Percentiles rank a stretch among this genome's conserved stretches.
These are phyloP conservation scores for Alternaria sp. DNA, from an alignment of 2,329 filamentous ascomycete species.

Conservation along the genomic window DNA sequence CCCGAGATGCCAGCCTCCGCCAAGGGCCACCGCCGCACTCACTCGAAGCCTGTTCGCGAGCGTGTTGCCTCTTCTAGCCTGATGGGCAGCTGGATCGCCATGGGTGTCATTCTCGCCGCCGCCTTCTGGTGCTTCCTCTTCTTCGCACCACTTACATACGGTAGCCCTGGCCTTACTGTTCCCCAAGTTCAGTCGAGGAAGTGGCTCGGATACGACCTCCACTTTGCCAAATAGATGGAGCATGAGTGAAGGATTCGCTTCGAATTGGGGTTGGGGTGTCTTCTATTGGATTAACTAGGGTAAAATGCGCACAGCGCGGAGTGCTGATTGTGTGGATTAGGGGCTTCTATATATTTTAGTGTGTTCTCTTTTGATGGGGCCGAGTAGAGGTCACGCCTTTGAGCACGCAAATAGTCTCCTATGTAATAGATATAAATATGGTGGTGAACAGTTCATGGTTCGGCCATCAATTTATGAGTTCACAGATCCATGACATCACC, in stretches of 20 bases:
- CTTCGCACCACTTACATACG: conserved; percentile 95
- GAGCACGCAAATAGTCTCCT: conserved; percentile 1
- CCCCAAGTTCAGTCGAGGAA: conserved; percentile 82
- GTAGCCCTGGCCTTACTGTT: conserved; percentile 84
- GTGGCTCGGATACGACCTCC: conserved; percentile 96
- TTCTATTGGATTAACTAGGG: conserved; percentile 5
- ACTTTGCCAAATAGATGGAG: conserved; percentile 86
- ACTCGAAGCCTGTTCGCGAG: conserved; percentile 78
- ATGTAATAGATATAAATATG: conserved; percentile 4
- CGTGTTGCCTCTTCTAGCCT: conserved; percentile 81
- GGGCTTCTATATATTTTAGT: conserved; percentile 4
- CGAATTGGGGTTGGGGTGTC: not conserved
- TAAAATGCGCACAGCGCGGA: conserved; percentile 14
- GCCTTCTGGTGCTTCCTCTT: conserved; percentile 84
- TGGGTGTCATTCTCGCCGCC: conserved; percentile 69
- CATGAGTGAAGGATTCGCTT: not conserved
- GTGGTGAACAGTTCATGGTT: conserved; percentile 1
- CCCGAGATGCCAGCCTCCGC: conserved; percentile 42
- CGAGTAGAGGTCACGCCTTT: not conserved
- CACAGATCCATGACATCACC: not conserved
- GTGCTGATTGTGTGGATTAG: conserved; percentile 4
- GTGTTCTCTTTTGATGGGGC: not conserved
- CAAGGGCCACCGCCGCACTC: conserved; percentile 48
- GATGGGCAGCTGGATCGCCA: conserved; percentile 78
- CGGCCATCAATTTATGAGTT: not conserved